Evolutionary conservation across 169 alveolate genomes (phyloP).

Genomic region (Cryptosporidium sp.): DNA sequence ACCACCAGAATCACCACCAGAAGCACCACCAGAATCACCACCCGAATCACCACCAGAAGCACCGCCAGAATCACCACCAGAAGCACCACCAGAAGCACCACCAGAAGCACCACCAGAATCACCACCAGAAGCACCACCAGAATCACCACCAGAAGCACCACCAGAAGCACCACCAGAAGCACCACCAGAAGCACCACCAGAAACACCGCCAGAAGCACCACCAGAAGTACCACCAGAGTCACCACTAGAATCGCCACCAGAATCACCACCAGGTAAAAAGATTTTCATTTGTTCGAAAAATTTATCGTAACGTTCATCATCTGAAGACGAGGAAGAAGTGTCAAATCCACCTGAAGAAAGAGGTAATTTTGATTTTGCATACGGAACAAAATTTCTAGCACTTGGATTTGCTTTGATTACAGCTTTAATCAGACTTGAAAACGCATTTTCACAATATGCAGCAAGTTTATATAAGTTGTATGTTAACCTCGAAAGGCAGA

Average conservation of each 20-base stretch:
- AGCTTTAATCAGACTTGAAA: background rate
- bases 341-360: slow-evolving; percentile 16
- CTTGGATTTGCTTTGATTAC: slow-evolving; percentile 1
- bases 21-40: no score
- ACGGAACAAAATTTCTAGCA: background rate
- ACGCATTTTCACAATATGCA: background rate
- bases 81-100: background rate
- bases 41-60: no score
- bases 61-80: no score
- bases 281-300: no score
- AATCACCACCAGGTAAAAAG: background rate
- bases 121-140: background rate
- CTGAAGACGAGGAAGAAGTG: slow-evolving; percentile 17
- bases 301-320: background rate
- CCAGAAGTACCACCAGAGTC: background rate
- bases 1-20: no score
- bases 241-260: background rate
- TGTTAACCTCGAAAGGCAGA: background rate
- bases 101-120: background rate
- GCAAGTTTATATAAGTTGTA: background rate
- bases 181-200: background rate
- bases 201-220: background rate
- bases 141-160: background rate
- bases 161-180: background rate
- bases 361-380: background rate